phyloP scores from a whole-genome alignment of 108 stramenopile species.

The Nitzschia palea region DNA sequence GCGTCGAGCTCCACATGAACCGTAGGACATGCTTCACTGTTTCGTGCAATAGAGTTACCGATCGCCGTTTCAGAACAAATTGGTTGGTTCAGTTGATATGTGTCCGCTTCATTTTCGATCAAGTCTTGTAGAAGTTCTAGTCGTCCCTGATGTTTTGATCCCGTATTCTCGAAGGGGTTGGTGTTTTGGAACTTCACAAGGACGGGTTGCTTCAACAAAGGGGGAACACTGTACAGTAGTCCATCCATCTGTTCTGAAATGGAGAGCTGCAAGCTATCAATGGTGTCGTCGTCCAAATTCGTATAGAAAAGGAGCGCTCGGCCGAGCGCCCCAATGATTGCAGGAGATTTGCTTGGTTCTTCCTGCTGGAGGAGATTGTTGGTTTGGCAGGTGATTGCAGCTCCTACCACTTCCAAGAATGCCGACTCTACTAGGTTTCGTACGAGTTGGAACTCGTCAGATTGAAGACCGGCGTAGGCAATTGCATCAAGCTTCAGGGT shows the following conservation, averaged over 20 bases:
- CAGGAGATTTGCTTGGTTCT: background rate
- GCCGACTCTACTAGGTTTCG: background rate
- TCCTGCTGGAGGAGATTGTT: background rate
- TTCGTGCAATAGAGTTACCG: background rate
- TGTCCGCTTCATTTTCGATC: constrained; percentile 11
- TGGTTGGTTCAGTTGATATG: constrained; percentile 42
- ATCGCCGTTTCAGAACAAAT: background rate
- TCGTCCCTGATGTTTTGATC: background rate
- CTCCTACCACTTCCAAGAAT: background rate
- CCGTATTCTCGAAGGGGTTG: background rate
- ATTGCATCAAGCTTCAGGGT: background rate
- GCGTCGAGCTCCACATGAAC: constrained; percentile 52
- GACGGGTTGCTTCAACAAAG: constrained; percentile 16
- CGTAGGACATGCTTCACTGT: constrained; percentile 23
- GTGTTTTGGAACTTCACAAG: constrained; percentile 11
- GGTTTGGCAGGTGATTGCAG: background rate
- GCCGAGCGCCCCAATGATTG: constrained; percentile 6
- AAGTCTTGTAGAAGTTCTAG: background rate
- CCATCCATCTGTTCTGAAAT: constrained; percentile 15
- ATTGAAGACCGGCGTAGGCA: background rate
- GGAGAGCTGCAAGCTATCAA: constrained; percentile 1
- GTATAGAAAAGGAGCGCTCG: constrained; percentile 7
- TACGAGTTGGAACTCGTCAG: background rate
- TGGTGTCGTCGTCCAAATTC: constrained; percentile 18
- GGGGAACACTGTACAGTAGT: constrained; percentile 9